Evolutionary conservation across 1,284 basidiomycete genomes (phyloP).

Genomic region (Cutaneotrichosporon sp.): DNA sequence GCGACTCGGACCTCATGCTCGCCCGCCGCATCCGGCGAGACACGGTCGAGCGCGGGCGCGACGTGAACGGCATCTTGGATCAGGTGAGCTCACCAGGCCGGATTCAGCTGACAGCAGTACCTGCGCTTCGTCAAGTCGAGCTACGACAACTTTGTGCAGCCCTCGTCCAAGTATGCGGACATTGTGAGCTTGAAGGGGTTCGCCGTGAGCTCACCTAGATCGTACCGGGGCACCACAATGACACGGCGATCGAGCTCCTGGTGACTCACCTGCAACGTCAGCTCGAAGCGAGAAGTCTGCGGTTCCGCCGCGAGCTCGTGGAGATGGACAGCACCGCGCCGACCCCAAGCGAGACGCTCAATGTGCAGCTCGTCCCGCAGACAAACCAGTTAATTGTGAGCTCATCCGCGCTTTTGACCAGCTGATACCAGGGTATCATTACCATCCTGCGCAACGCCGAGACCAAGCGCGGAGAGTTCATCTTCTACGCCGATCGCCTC

Average conservation of each 20-base stretch:
- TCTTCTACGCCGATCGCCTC: constrained; percentile 66
- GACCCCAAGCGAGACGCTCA: constrained; percentile 24
- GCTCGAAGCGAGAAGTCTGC: constrained; percentile 71
- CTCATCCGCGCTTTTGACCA: neutral
- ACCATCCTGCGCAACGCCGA: constrained; percentile 75
- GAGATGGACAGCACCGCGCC: constrained; percentile 25
- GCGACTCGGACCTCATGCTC: constrained; percentile 96
- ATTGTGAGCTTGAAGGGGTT: constrained; percentile 74
- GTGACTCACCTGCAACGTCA: constrained; percentile 86
- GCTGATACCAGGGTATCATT: constrained; percentile 69
- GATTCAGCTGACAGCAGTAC: constrained; percentile 50
- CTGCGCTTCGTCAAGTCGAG: constrained; percentile 90
- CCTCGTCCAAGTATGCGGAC: constrained; percentile 82
- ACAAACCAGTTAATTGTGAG: constrained; percentile 76
- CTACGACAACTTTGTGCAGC: constrained; percentile 93
- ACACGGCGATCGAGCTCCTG: constrained; percentile 84
- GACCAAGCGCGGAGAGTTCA: constrained; percentile 76
- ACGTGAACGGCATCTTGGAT: constrained; percentile 81
- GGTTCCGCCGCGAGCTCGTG: constrained; percentile 69
- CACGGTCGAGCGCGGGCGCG: constrained; percentile 80
- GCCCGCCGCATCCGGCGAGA: constrained; percentile 88
- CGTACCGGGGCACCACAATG: constrained; percentile 83
- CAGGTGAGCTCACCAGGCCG: constrained; percentile 61
- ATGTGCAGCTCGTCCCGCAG: constrained; percentile 66
- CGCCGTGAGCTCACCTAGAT: constrained; percentile 61